phyloP scores from a whole-genome alignment of 768 basidiomycete species.

The Lactifluus hygrophoroides region DNA sequence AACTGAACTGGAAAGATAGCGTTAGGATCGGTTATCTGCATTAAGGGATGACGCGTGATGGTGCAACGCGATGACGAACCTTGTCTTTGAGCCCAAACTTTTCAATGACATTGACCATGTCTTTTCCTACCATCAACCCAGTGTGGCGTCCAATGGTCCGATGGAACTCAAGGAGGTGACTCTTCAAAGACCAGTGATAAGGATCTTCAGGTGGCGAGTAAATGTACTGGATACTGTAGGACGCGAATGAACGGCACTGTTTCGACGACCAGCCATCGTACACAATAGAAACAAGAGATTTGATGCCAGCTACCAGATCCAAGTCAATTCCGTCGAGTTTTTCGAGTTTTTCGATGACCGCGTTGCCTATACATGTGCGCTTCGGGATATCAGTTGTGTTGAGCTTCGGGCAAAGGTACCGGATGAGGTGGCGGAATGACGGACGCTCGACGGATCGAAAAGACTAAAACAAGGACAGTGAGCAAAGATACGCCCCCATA shows the following conservation, averaged over 20 bases:
- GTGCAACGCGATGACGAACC: too few species aligned
- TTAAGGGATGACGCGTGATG: too few species aligned
- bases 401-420: not conserved
- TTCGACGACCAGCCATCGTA: not conserved
- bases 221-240: not conserved
- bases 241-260: too few species aligned
- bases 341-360: not conserved
- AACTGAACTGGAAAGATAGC: not conserved
- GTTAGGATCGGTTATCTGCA: too few species aligned
- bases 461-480: not conserved
- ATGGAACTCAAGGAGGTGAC: not conserved
- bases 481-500: too few species aligned
- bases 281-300: not conserved
- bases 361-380: not conserved
- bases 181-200: not conserved
- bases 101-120: not conserved
- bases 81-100: not conserved
- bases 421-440: not conserved
- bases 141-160: not conserved
- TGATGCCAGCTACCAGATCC: not conserved
- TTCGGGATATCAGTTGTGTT: not conserved
- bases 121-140: not conserved
- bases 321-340: not conserved
- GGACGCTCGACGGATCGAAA: not conserved
- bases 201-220: not conserved